A percentile compares a stretch with the other conserved stretches of the same genome.
These are phyloP conservation scores for Perkinsus chesapeaki DNA, from an alignment of 169 alveolate species.

Conservation along the genomic window DNA sequence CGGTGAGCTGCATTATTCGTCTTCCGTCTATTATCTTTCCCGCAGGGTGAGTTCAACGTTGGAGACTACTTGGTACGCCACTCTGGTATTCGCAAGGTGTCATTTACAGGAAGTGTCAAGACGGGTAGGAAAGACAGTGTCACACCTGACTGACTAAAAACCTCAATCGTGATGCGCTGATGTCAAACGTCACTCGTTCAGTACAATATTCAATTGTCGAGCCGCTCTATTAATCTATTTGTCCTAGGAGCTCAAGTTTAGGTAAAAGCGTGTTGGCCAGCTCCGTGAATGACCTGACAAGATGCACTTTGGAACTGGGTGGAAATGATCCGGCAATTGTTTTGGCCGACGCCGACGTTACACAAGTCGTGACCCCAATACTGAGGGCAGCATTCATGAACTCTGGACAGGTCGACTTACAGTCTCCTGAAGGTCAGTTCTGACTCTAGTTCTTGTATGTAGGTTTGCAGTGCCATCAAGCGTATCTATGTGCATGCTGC, in stretches of 20 bases:
- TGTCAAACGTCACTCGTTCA: no score
- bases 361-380: neutral
- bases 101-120: neutral
- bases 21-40: neutral
- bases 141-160: no score
- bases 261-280: neutral
- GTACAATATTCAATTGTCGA: no score
- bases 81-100: neutral
- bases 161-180: no score
- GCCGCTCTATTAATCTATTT: no score
- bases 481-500: neutral
- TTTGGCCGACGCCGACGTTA: neutral
- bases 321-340: neutral
- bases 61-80: neutral
- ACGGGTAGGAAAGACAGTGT: neutral
- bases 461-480: neutral
- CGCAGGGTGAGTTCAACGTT: neutral
- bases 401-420: neutral
- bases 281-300: neutral
- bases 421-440: no score
- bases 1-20: neutral
- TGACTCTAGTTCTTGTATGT: no score
- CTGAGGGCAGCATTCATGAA: neutral
- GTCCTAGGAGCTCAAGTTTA: no score
- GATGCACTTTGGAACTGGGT: neutral